These are phyloP conservation scores for Xylaria curta DNA, from an alignment of 495 filamentous ascomycete species.

Conservation along the genomic window DNA sequence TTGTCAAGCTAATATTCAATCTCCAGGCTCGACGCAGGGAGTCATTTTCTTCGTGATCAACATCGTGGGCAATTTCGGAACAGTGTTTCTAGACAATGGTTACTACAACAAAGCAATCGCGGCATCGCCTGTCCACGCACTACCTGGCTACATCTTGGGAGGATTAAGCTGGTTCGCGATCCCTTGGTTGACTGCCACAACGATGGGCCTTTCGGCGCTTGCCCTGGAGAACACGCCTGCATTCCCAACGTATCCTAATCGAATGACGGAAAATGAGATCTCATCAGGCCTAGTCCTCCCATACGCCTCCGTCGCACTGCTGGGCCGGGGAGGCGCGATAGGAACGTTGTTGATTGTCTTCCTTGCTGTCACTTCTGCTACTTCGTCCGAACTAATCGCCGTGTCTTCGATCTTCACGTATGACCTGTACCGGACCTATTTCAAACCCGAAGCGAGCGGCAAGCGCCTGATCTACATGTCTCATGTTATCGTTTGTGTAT, in stretches of 20 bases:
- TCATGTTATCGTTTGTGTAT: constrained; percentile 76
- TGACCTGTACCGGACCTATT: constrained; percentile 80
- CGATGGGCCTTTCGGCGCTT: constrained; percentile 90
- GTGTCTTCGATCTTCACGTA: constrained; percentile 94
- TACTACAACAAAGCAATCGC: constrained; percentile 98
- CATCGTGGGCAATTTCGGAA: constrained; percentile 81
- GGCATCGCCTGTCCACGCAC: constrained; percentile 84
- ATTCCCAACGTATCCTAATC: constrained; percentile 74
- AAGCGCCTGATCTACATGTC: constrained; percentile 85
- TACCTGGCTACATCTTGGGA: constrained; percentile 91
- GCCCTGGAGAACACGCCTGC: constrained; percentile 77
- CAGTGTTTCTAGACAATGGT: constrained; percentile 80
- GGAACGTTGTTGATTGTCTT: constrained; percentile 87
- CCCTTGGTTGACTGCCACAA: constrained; percentile 90
- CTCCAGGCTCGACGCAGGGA: constrained; percentile 68
- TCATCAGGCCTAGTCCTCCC: constrained; percentile 87
- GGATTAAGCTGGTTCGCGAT: constrained; percentile 96
- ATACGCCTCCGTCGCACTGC: constrained; percentile 84
- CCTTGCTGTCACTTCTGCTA: constrained; percentile 94
- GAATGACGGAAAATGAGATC: constrained; percentile 78
- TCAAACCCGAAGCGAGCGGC: constrained; percentile 70
- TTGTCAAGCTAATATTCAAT: not conserved
- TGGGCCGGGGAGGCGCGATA: constrained; percentile 86
- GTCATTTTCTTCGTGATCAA: constrained; percentile 98
- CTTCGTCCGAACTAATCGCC: constrained; percentile 88